Evolutionary conservation across 352 stramenopile species (phyloP).

Genomic region (Globisporangium alternatum): DNA sequence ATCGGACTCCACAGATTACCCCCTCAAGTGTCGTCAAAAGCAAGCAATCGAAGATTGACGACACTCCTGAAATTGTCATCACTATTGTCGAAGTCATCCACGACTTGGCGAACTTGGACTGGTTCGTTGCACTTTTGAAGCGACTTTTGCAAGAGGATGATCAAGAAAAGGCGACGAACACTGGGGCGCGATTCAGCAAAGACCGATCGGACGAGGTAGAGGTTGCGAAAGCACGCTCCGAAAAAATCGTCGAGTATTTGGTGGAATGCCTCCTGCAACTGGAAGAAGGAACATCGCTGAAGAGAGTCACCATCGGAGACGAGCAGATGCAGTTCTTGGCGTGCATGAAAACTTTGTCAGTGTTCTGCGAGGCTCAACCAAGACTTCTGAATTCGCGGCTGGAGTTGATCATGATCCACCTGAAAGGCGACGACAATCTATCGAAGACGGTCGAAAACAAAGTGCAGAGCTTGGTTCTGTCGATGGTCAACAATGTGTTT

Average conservation of each 20-base stretch:
- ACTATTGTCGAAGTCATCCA: conserved; percentile 82
- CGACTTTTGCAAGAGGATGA: conserved; percentile 43
- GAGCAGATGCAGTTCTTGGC: conserved; percentile 61
- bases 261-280: conserved; percentile 64
- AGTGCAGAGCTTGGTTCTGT: conserved; percentile 59
- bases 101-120: conserved; percentile 62
- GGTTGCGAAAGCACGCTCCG: conserved; percentile 46
- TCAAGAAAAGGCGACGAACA: conserved; percentile 16
- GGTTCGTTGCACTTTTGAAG: conserved; percentile 71
- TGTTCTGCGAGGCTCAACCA: conserved; percentile 72
- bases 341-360: conserved; percentile 73
- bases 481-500: conserved; percentile 65
- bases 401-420: conserved; percentile 70
- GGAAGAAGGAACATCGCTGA: conserved; percentile 62
- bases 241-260: conserved; percentile 65
- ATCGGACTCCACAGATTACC: conserved; percentile 48
- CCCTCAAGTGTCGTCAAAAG: conserved; percentile 65
- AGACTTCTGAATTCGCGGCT: conserved; percentile 54
- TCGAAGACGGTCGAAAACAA: conserved; percentile 50
- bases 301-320: conserved; percentile 51
- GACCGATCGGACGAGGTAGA: conserved; percentile 47
- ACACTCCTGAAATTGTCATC: conserved; percentile 49
- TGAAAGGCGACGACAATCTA: conserved; percentile 57
- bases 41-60: conserved; percentile 60
- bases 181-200: conserved; percentile 24